Conservation (phyloP, 1,284 basidiomycete species). For the Ceratobasidium sp. region DNA sequence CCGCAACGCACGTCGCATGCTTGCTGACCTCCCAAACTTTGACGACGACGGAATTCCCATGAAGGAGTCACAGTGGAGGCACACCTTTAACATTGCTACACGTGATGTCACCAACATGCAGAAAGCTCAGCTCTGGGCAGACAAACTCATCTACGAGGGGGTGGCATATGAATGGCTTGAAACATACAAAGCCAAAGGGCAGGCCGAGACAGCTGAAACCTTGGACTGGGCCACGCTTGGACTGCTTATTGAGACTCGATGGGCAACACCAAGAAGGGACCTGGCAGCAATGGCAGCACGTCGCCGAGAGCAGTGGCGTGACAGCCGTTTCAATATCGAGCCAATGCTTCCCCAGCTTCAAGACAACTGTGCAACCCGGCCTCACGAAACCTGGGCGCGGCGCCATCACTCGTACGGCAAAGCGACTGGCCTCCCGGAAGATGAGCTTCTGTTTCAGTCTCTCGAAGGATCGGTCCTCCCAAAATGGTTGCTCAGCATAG, state of each 20-base stretch:
- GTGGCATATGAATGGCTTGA: constrained; percentile 4
- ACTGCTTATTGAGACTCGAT: constrained; percentile 1
- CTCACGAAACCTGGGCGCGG: not conserved
- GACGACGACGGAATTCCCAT: not conserved
- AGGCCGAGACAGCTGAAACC: not conserved
- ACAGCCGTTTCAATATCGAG: not conserved
- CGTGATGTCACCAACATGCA: not conserved
- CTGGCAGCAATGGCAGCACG: not conserved
- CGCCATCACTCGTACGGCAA: not conserved
- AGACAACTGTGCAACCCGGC: not conserved
- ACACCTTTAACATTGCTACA: not conserved
- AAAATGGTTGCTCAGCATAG: not conserved
- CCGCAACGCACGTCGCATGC: not conserved
- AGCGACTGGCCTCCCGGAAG: too few relatives aligned
- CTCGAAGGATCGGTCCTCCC: too few relatives aligned
- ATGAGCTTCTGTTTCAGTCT: too few relatives aligned
- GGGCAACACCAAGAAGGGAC: not conserved
- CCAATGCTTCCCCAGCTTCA: not conserved
- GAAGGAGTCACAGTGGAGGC: not conserved
- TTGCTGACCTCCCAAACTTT: not conserved
- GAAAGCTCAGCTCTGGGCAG: too few relatives aligned
- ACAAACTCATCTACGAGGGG: too few relatives aligned
- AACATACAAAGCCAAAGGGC: not conserved
- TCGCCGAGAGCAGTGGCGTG: not conserved
- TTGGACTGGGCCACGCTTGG: constrained; percentile 5